These are phyloP conservation scores for Tuber calosporum DNA, from an alignment of 495 filamentous ascomycete genomes.

Conservation along the genomic window DNA sequence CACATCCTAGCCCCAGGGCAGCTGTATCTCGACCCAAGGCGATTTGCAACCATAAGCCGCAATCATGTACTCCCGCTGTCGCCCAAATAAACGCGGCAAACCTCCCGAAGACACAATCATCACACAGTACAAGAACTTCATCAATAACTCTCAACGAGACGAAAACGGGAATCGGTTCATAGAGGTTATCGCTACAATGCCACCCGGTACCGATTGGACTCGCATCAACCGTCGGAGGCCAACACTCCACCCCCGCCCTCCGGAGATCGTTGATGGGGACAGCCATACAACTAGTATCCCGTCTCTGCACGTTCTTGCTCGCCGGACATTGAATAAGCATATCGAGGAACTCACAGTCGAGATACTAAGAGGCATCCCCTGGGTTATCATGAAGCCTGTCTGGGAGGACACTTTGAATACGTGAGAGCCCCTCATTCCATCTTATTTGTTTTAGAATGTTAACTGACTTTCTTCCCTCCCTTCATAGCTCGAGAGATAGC, in stretches of 20 bases:
- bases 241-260: neutral
- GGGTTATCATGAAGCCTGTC: constrained; percentile 27
- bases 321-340: constrained; percentile 25
- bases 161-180: constrained; percentile 31
- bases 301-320: constrained; percentile 17
- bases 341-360: constrained; percentile 26
- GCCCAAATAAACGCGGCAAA: neutral
- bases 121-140: constrained; percentile 18
- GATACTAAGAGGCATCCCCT: constrained; percentile 26
- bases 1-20: neutral
- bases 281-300: constrained; percentile 4
- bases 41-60: neutral
- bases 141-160: constrained; percentile 27
- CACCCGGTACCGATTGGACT: constrained; percentile 23
- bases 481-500: constrained; percentile 13
- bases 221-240: constrained; percentile 17
- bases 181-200: constrained; percentile 14
- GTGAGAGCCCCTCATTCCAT: constrained; percentile 10
- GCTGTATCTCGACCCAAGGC: neutral
- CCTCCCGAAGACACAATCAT: constrained; percentile 17
- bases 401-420: constrained; percentile 26
- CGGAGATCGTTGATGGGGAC: constrained; percentile 10
- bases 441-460: neutral
- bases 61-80: neutral
- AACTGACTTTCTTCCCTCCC: neutral